Evolutionary conservation across 2,329 filamentous ascomycete genomes (phyloP), one percentile per base, ranked within the genome.

Genomic region (Claviceps lovelessii): DNA sequence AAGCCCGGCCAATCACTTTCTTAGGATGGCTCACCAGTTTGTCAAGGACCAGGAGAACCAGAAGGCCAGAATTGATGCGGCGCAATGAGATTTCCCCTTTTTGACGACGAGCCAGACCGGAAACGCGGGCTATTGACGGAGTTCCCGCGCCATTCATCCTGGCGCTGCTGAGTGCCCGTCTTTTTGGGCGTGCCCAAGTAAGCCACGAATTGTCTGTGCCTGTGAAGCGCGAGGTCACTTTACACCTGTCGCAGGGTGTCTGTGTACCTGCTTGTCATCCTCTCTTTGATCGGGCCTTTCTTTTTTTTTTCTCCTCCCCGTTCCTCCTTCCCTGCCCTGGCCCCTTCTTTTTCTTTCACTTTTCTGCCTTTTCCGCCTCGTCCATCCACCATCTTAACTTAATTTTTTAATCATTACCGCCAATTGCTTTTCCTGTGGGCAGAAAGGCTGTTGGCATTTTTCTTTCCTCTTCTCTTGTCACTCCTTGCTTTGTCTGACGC

Each of bases 391-490:
- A 42, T 51, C 52, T 45, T 52, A 6, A 6, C 45, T 65, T 59
- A 61, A 49, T 41, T 42, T 33, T 10, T 37, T 47, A 47, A 31
- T 47, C 23, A 29, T n/a, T 47, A 9, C 35, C 8, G 48, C 33
- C n/a, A 28, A 54, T 47, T 45, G 42, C 28, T 41, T 54, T 28
- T 51, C 49, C 45, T 44, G 31, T 52, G 15, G 35, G 44, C 45
- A 49, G 54, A 44, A 44, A 42, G 29, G 17, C 52, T 42, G 51
- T 51, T 47, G 55, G 23, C 51, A 48, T 45, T 48, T 66, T 63
- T 29, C 13, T 31, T 63, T 29, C 7, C 17, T 10, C 46, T 57
- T 60, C 69, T 68, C 66, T 64, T 63, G 68, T 70, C 68, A 63
- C 61, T 70, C 67, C 63, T 70, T 70, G 53, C 60, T 59, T 60